Conservation (phyloP, 768 basidiomycete species). For the Lentinula detonsa region DNA sequence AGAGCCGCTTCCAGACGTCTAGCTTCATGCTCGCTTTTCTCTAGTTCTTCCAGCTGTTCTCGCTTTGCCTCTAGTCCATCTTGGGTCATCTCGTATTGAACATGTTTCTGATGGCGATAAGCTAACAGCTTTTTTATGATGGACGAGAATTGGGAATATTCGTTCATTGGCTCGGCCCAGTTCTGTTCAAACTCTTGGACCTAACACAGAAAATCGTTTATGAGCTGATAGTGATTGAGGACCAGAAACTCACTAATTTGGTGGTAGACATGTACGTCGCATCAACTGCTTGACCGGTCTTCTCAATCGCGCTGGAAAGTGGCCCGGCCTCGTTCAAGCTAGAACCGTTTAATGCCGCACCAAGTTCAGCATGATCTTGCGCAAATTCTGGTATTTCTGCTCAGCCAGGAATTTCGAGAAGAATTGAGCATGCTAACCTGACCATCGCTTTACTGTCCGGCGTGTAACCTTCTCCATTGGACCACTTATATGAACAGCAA, state of each 20-base stretch:
- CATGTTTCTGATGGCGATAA: constrained; percentile 97
- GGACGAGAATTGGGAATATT: constrained; percentile 89
- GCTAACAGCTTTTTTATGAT: constrained; percentile 93
- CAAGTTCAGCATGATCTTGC: constrained; percentile 86
- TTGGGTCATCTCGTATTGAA: constrained; percentile 96
- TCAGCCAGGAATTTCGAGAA: not conserved
- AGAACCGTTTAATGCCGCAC: constrained; percentile 88
- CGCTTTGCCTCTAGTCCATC: constrained; percentile 81
- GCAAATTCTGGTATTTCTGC: constrained; percentile 50
- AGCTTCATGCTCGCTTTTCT: constrained; percentile 90
- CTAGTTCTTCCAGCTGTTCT: constrained; percentile 81
- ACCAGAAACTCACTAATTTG: constrained; percentile 55
- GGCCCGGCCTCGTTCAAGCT: constrained; percentile 78
- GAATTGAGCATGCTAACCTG: constrained; percentile 46
- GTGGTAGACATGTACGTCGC: constrained; percentile 91
- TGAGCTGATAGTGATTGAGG: not conserved
- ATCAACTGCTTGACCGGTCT: constrained; percentile 95
- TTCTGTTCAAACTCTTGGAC: constrained; percentile 91
- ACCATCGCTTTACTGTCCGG: constrained; percentile 89
- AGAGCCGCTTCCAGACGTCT: constrained; percentile 85
- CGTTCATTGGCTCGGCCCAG: constrained; percentile 94
- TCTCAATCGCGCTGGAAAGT: constrained; percentile 84
- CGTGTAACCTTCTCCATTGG: constrained; percentile 97
- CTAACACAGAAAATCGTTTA: constrained; percentile 30
- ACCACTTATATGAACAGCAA: constrained; percentile 84